These are phyloP conservation scores for Trypanosoma rangeli DNA, from an alignment of 208 protist species.

Conservation along the genomic window DNA sequence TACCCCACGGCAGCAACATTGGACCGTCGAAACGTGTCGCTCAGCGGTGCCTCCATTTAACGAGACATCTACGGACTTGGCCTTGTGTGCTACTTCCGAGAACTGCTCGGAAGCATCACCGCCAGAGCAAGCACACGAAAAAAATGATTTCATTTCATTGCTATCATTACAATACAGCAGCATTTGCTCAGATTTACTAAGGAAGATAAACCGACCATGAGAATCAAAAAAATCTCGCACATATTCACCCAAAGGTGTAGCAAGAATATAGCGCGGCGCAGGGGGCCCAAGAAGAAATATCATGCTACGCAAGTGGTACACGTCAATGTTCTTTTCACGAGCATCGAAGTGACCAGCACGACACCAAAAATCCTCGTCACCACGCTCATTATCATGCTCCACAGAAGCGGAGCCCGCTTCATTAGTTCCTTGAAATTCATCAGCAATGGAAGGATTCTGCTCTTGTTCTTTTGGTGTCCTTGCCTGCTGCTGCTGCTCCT, in stretches of 20 bases:
- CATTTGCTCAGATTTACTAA: constrained; percentile 29
- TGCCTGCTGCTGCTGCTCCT: neutral
- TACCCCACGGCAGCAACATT: constrained; percentile 26
- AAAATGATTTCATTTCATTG: neutral
- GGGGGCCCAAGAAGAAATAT: constrained; percentile 60
- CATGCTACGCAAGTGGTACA: constrained; percentile 51
- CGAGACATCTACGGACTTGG: neutral
- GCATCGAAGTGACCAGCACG: constrained; percentile 36
- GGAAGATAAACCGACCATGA: constrained; percentile 43
- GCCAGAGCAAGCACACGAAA: neutral
- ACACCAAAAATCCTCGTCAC: neutral
- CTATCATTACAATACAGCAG: constrained; percentile 29
- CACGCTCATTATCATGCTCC: neutral
- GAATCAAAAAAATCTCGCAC: constrained; percentile 54
- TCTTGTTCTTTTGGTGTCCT: neutral
- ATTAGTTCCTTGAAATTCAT: neutral
- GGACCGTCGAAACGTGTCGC: constrained; percentile 12
- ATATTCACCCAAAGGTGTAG: constrained; percentile 40
- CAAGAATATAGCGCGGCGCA: constrained; percentile 32
- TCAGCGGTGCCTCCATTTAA: neutral
- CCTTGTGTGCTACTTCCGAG: neutral
- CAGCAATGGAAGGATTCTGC: neutral
- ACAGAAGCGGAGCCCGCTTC: constrained; percentile 13
- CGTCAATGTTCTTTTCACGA: constrained; percentile 48
- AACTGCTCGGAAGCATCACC: neutral